A percentile compares a stretch with the other conserved stretches of the same genome.
Conservation (phyloP, 2,329 filamentous ascomycete genomes). For the Macroventuria anomochaeta region DNA sequence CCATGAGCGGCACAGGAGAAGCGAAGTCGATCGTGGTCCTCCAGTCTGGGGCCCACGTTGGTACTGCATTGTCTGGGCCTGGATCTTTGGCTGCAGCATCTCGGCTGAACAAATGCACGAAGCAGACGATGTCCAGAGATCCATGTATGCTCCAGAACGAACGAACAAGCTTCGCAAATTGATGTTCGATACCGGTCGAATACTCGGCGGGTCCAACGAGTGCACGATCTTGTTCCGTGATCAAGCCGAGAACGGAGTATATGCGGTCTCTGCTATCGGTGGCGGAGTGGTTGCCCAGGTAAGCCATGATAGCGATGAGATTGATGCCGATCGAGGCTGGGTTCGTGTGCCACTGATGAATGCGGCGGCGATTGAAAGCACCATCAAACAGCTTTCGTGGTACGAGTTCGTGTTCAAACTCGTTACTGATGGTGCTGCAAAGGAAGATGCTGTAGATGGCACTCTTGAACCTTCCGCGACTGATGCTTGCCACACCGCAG, state of each 20-base stretch:
- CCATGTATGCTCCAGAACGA: constrained; percentile 35
- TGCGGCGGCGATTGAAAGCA: constrained; percentile 39
- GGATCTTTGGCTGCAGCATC: constrained; percentile 25
- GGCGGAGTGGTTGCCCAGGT: constrained; percentile 38
- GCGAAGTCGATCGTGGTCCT: constrained; percentile 33
- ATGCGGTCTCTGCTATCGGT: constrained; percentile 39
- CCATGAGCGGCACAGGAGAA: constrained; percentile 44
- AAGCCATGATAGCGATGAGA: constrained; percentile 38
- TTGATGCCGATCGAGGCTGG: constrained; percentile 25
- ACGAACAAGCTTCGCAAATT: constrained; percentile 38
- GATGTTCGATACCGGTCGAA: constrained; percentile 17
- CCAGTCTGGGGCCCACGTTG: constrained; percentile 42
- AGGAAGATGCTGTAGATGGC: constrained; percentile 42
- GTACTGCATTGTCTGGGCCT: constrained; percentile 19
- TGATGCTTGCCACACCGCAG: constrained; percentile 32
- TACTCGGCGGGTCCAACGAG: constrained; percentile 38
- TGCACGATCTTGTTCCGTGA: constrained; percentile 29
- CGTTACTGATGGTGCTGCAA: constrained; percentile 28
- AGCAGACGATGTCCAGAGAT: constrained; percentile 41
- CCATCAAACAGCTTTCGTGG: constrained; percentile 35
- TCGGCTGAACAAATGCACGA: constrained; percentile 37
- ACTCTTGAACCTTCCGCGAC: constrained; percentile 35
- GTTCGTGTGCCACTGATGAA: constrained; percentile 36
- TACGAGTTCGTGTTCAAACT: constrained; percentile 34
- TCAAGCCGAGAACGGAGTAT: constrained; percentile 40